phyloP scores from a whole-genome alignment of 208 protist species.

The Leishmania gerbilli region DNA sequence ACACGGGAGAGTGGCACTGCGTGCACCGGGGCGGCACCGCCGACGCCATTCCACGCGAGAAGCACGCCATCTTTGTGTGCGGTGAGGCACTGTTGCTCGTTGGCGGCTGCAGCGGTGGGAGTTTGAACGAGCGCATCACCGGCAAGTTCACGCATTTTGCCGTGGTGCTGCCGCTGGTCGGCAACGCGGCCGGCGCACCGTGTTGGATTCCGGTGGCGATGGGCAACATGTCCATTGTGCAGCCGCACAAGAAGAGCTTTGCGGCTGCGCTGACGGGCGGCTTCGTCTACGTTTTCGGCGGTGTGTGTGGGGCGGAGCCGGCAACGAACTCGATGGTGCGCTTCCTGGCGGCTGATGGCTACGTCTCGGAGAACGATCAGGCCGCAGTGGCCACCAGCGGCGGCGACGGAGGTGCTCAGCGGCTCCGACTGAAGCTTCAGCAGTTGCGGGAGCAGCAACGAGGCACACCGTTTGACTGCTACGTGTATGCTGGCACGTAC shows the following conservation, averaged over 20 bases:
- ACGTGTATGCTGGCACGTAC: conserved; percentile 42
- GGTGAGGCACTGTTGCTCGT: conserved; percentile 73
- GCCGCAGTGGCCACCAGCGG: conserved; percentile 36
- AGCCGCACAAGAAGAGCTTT: conserved; percentile 68
- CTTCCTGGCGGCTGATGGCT: conserved; percentile 83
- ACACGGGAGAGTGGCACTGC: conserved; percentile 51
- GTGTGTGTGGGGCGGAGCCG: conserved; percentile 61
- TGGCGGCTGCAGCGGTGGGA: conserved; percentile 63
- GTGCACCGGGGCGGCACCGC: conserved; percentile 63
- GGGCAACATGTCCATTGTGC: conserved; percentile 73
- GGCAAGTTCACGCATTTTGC: conserved; percentile 76
- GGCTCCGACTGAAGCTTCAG: conserved; percentile 36
- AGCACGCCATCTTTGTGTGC: conserved; percentile 71
- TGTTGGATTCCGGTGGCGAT: conserved; percentile 85
- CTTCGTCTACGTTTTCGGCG: conserved; percentile 87
- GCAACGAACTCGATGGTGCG: conserved; percentile 76
- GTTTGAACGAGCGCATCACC: conserved; percentile 38
- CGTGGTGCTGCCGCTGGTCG: conserved; percentile 53
- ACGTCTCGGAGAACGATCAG: conserved; percentile 50
- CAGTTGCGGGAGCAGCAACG: conserved; percentile 32
- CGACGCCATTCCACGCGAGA: conserved; percentile 66
- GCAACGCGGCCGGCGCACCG: conserved; percentile 26
- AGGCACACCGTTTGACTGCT: conserved; percentile 41
- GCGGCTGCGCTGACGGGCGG: conserved; percentile 72
- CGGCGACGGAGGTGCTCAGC: conserved; percentile 36